These are phyloP conservation scores for Kockiozyma suomiensis DNA, from an alignment of 805 yeast genomes.

Conservation along the genomic window DNA sequence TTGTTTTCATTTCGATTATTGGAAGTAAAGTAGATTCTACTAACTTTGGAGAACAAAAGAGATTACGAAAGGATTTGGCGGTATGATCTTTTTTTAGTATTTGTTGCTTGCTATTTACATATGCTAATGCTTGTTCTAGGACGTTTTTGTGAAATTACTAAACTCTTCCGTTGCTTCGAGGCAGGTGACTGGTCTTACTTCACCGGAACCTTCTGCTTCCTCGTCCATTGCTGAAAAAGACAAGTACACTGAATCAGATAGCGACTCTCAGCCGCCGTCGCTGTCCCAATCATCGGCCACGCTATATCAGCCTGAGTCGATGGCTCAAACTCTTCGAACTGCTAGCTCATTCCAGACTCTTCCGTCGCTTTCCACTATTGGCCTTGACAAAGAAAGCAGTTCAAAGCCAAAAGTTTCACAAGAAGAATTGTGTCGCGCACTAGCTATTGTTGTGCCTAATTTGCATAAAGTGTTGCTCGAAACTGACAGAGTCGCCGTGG, in stretches of 20 bases:
- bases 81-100: background rate
- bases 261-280: constrained; percentile 9
- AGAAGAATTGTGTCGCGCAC: constrained; percentile 51
- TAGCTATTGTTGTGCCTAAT: constrained; percentile 48
- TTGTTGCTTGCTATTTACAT: background rate
- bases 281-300: background rate
- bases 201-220: constrained; percentile 22
- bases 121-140: no score
- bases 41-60: constrained; percentile 63
- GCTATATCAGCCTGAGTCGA: constrained; percentile 1
- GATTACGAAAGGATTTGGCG: constrained; percentile 58
- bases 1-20: constrained; percentile 56
- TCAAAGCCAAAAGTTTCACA: constrained; percentile 39
- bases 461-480: constrained; percentile 55
- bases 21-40: constrained; percentile 60
- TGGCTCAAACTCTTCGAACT: constrained; percentile 15
- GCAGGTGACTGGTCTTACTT: constrained; percentile 23
- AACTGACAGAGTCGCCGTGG: constrained; percentile 58
- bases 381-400: constrained; percentile 1
- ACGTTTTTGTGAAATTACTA: constrained; percentile 46
- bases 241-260: constrained; percentile 9
- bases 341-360: constrained; percentile 24
- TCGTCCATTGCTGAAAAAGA: constrained; percentile 19
- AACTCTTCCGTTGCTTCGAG: constrained; percentile 37
- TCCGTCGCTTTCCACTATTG: constrained; percentile 15